Base-by-base conservation (phyloP, 2,329 filamentous ascomycete species). In the Phyllosticta ampelicida region DNA sequence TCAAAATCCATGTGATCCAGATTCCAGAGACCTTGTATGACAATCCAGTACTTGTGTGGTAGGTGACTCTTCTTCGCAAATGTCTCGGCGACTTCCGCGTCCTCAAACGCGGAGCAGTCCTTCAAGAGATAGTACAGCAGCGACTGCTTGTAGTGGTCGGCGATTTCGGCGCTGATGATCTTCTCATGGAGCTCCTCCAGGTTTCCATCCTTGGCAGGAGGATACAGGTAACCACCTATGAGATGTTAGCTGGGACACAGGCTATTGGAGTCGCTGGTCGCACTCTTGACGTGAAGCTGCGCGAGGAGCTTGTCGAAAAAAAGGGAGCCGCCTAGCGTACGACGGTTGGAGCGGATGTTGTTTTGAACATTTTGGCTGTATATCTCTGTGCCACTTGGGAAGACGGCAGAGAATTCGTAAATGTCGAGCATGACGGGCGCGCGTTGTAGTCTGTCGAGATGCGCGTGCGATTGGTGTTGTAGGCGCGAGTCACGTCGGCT, bases 81-180 rank as follows among this genome's bases (percentile, higher is more conserved):
- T 1, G 68, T 61, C 19, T 78, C 77, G 1, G 84, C 77, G 18
- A 78, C 72, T 3, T 78, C 76, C 19, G 77, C 76, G 55, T 80
- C 76, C 52, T 69, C 65, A 9, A 65, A 63, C 26, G 75, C 68
- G 11, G 73, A 71, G 48, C 86, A 82, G 69, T 95, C 89, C 66
- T 89, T 85, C 2, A 95, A 79, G 48, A 95, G 76, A 70, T 95
- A 95, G 77, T 89, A 95, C 62, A 95, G 78, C 53, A 94, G 80
- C 18, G 89, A 89, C 63, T 90, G 83, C 70, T 91, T 91, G 74
- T 91, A 86, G 70, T 91, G 86, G 56, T 82, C 78, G 8, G 86
- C 81, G 64, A 86, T 83, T 53, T 75, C 76, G 56, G 78, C 82
- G 23, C 83, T 78, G 69, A 85, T 80, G 62, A 95, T 85, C 60